Conservation (phyloP, 129 eudicot species). For the Pulicaria dysenterica region DNA sequence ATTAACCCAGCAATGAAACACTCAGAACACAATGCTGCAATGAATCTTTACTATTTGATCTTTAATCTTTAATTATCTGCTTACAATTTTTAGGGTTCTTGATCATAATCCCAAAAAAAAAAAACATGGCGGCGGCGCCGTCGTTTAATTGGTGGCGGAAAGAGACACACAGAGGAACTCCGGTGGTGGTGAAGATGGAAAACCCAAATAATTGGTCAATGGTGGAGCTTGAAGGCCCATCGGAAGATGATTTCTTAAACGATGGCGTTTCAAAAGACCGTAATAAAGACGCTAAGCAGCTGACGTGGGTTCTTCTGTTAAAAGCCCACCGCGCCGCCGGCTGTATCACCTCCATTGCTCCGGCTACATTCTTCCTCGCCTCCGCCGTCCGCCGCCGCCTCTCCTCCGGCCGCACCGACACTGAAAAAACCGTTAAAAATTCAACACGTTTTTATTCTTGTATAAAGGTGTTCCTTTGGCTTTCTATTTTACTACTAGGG, state of each 20-base stretch:
- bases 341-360: conserved; percentile 78
- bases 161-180: conserved; percentile 73
- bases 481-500: conserved; percentile 57
- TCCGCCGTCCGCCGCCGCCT: conserved; percentile 92
- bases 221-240: conserved; percentile 65
- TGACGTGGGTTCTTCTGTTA: conserved; percentile 87
- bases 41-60: neutral
- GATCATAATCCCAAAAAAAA: neutral
- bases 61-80: neutral
- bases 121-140: conserved; percentile 52
- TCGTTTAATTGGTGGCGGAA: conserved; percentile 77
- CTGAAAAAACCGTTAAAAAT: conserved; percentile 28
- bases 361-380: conserved; percentile 65
- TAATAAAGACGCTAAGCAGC: conserved; percentile 94
- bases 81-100: neutral
- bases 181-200: conserved; percentile 93
- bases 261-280: conserved; percentile 39
- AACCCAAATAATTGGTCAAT: conserved; percentile 97
- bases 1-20: neutral
- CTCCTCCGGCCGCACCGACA: conserved; percentile 77
- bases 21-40: conserved; percentile 30
- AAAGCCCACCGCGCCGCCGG: conserved; percentile 97
- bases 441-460: conserved; percentile 48
- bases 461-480: conserved; percentile 54
- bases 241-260: conserved; percentile 59